Base-by-base conservation (phyloP, 495 filamentous ascomycete genomes). In the Tuber umbilicatum region DNA sequence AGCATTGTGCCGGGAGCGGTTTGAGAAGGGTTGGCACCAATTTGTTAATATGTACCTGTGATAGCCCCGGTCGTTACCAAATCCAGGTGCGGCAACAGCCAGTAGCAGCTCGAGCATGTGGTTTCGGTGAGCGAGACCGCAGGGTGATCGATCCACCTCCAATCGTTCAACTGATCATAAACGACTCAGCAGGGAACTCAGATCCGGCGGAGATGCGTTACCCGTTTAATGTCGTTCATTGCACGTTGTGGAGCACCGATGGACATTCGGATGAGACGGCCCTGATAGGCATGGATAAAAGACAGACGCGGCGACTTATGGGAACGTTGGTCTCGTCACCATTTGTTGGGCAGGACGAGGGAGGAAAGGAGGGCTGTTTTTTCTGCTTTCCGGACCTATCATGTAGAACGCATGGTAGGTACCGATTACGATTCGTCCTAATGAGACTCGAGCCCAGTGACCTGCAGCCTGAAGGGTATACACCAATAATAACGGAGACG, bases 341-440 rank as follows among this genome's bases (percentile, higher is more conserved):
- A 73, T 91, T 94, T 81, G 86, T 93, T 40, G 88, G 91, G 37
- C 83, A 86, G 35, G 89, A 92, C 80, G 90, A 91, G 82, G 85
- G 88, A 73, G 86, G 88, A 71, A 81, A 89, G 71, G 89, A 92
- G 70, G 91, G 91, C 7, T 92, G 90, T 82, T 99, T 98, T 85
- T 99, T 97, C 84, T 93, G 93, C 76, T 99, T 99, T 81, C 91
- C 93, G 0, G 95, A 99, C 82, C 88, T 99, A 7, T 97, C 93
- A 12, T 94, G 96, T 77, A 90, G 95, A 27, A 94, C 92, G 1
- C 92, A 93, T 17, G 95, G 95, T 0, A 84, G 86, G 14, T 98
- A 95, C 82, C 87, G 91, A 16, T 85, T 99, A 35, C 89, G 91
- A 68, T 98, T 97, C 81, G 89, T 90, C n/a, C 87, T 99, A 41